Evolutionary conservation across 2,329 filamentous ascomycete genomes (phyloP).

Genomic region (Cladosporium sp.): DNA sequence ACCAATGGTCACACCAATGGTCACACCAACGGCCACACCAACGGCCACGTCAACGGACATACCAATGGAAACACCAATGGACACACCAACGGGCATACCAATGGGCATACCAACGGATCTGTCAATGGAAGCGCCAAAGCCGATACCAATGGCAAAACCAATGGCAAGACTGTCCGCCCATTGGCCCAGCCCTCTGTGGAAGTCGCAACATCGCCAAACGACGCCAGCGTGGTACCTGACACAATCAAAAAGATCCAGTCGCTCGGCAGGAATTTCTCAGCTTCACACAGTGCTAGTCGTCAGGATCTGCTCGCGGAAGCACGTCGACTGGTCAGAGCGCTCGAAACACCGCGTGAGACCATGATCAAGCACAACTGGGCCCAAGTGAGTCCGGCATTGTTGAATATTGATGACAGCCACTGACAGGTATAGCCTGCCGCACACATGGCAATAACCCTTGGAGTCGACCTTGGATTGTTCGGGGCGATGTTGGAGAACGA

Average conservation of each 20-base stretch:
- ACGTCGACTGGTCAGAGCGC: background rate
- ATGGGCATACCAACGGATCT: background rate
- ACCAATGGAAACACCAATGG: background rate
- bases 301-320: conserved; percentile 1
- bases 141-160: background rate
- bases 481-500: conserved; percentile 1
- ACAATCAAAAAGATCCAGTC: background rate
- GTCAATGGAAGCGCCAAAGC: background rate
- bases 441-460: conserved; percentile 6
- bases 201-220: background rate
- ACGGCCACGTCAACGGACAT: background rate
- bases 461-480: conserved; percentile 4
- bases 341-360: conserved; percentile 6
- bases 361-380: conserved; percentile 11
- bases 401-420: background rate
- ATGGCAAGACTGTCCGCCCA: background rate
- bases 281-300: background rate
- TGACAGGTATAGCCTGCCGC: conserved; percentile 1
- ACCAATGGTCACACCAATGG: background rate
- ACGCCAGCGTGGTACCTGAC: background rate
- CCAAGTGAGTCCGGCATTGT: background rate
- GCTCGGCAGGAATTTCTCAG: background rate
- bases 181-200: background rate
- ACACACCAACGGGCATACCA: background rate
- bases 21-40: background rate